Evolutionary conservation across 305 asterid genomes (phyloP).

Genomic region (Fraxinus baroniana): DNA sequence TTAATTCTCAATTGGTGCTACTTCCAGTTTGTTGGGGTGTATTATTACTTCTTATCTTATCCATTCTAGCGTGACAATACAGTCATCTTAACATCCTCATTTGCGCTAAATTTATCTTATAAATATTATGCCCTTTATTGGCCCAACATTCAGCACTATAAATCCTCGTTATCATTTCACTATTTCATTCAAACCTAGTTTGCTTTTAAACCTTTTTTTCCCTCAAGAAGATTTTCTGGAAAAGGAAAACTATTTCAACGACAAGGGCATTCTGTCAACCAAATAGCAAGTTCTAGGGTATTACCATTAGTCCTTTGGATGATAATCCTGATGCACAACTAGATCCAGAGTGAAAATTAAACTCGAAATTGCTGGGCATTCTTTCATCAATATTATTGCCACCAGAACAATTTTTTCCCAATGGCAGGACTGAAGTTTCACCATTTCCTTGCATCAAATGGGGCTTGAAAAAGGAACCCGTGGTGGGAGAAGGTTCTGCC

Average conservation of each 20-base stretch:
- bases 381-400: slow-evolving; percentile 38
- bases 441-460: slow-evolving; percentile 67
- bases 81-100: neutral
- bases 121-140: neutral
- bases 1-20: neutral
- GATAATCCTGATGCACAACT: slow-evolving; percentile 55
- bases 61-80: neutral
- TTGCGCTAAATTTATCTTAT: neutral
- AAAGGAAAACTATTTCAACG: neutral
- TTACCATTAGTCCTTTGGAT: slow-evolving; percentile 53
- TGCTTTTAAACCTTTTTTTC: neutral
- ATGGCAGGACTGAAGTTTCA: slow-evolving; percentile 42
- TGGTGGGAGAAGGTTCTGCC: slow-evolving; percentile 99
- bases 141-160: neutral
- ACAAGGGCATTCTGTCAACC: neutral
- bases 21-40: neutral
- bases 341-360: slow-evolving; percentile 67
- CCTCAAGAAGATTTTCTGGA: neutral
- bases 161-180: neutral
- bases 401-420: slow-evolving; percentile 39
- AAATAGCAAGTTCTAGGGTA: slow-evolving; percentile 20
- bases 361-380: slow-evolving; percentile 64
- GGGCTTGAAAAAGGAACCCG: slow-evolving; percentile 77
- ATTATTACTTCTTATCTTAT: neutral
- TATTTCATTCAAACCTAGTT: neutral